Evolutionary conservation across 768 basidiomycete species (phyloP), one percentile per base, ranked within the genome.

Genomic region (Kwoniella botswanensis): DNA sequence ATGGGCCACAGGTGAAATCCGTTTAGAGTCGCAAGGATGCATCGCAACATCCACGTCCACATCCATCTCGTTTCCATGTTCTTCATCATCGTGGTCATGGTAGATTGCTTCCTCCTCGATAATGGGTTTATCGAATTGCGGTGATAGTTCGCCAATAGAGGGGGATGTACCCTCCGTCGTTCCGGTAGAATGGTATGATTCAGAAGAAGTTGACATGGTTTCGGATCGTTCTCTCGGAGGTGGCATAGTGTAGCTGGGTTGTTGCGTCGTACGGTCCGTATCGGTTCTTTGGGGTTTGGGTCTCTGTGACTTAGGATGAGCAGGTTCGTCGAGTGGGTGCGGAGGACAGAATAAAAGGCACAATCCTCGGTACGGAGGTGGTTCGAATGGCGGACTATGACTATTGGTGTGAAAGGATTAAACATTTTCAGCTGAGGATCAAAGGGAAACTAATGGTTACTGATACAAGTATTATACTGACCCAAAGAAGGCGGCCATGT

Each of bases 401-500:
- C 72, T 72, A 42, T 44, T 15, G 11, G 17, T 11, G 46, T 6
- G 18, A 29, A 52, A 29, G 15, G 26, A 43, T 55, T 15, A 5
- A 17, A 64, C 26, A n/a, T 26, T 42, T 6, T 35, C 35, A 5
- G 22, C 24, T 12, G 29, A 17, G 29, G 29, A 24, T 13, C 13
- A 6, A 35, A 35, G 35, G 35, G 35, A 35, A 35, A 4, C 35
- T 35, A 6, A 35, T 22, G 24, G 41, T 58, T 26, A 21, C 21
- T n/a, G n/a, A 22, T 55, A 18, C 54, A 24, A 15, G 5, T 50
- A 55, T 2, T 35, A 22, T 2, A 71, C 78, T 70, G 29, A 79
- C 78, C 82, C 81, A 63, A 83, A 82, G 74, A 83, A 83, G 2
- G 74, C 71, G 43, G 70, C 82, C 82, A 80, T 80, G 35, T 76